phyloP scores from a whole-genome alignment of 1,284 basidiomycete genomes.

The Boletus semigastroideus region DNA sequence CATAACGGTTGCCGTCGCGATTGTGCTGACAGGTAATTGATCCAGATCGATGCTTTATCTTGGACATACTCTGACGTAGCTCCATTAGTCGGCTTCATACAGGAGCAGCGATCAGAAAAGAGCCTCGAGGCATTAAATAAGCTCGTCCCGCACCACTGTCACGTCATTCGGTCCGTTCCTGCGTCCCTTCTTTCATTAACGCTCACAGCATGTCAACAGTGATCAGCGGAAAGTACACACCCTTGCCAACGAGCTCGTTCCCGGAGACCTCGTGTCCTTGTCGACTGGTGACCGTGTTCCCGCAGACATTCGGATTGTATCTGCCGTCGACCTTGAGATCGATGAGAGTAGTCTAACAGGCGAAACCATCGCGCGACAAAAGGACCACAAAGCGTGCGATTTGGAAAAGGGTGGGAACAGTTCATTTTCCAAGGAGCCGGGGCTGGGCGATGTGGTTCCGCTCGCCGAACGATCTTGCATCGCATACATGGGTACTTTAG shows the following conservation, averaged over 20 bases:
- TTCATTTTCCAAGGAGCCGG: conserved; percentile 13
- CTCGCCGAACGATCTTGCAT: conserved; percentile 89
- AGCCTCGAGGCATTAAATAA: conserved; percentile 94
- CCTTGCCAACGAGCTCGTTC: conserved; percentile 93
- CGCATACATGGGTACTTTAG: conserved; percentile 96
- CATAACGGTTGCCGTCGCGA: conserved; percentile 91
- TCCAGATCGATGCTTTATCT: not conserved
- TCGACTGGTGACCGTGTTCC: conserved; percentile 93
- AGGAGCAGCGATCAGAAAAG: conserved; percentile 94
- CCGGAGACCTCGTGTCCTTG: conserved; percentile 91
- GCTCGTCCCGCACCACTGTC: conserved; percentile 94
- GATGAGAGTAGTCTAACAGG: conserved; percentile 96
- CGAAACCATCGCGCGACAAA: conserved; percentile 83
- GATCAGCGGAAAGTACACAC: conserved; percentile 75
- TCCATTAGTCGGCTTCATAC: conserved; percentile 85
- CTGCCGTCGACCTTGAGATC: conserved; percentile 83
- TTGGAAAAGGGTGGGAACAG: conserved; percentile 13
- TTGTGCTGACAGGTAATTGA: conserved; percentile 88
- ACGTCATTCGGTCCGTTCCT: conserved; percentile 71
- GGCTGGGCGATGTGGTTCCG: conserved; percentile 53
- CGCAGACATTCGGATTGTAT: conserved; percentile 84
- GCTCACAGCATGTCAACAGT: conserved; percentile 35
- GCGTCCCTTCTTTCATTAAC: conserved; percentile 3
- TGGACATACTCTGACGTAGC: not conserved
- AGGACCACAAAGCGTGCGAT: conserved; percentile 58